Evolutionary conservation across 352 stramenopile genomes (phyloP).

Genomic region (Globisporangium lucens): DNA sequence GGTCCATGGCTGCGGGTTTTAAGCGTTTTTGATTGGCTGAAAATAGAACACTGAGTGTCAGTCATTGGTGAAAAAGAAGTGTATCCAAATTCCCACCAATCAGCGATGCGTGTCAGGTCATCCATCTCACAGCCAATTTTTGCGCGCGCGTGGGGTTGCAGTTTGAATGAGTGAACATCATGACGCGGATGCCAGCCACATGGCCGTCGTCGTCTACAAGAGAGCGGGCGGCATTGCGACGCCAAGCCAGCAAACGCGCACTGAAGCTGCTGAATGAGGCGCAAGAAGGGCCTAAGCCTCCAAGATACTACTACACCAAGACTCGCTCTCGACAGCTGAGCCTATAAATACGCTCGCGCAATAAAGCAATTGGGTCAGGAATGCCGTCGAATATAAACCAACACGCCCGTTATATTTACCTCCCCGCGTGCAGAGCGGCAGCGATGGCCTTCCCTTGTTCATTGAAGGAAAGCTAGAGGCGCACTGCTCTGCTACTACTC

Average conservation of each 20-base stretch:
- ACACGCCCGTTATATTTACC: background rate
- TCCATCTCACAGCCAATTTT: conserved; percentile 1
- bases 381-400: background rate
- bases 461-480: background rate
- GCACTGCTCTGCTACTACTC: background rate
- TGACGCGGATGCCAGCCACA: background rate
- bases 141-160: background rate
- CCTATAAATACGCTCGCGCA: background rate
- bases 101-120: conserved; percentile 5
- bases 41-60: background rate
- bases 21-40: background rate
- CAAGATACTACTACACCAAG: background rate
- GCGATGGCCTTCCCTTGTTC: background rate
- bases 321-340: background rate
- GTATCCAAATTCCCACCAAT: background rate
- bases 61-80: background rate
- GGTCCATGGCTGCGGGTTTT: background rate
- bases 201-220: background rate
- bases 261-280: background rate
- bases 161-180: background rate
- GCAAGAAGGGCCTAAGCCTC: background rate
- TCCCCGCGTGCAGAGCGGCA: background rate
- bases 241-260: too few relatives aligned
- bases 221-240: background rate
- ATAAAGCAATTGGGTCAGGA: background rate